These are phyloP conservation scores for Stemphylium beticola DNA, from an alignment of 2,329 filamentous ascomycete species.

Conservation along the genomic window DNA sequence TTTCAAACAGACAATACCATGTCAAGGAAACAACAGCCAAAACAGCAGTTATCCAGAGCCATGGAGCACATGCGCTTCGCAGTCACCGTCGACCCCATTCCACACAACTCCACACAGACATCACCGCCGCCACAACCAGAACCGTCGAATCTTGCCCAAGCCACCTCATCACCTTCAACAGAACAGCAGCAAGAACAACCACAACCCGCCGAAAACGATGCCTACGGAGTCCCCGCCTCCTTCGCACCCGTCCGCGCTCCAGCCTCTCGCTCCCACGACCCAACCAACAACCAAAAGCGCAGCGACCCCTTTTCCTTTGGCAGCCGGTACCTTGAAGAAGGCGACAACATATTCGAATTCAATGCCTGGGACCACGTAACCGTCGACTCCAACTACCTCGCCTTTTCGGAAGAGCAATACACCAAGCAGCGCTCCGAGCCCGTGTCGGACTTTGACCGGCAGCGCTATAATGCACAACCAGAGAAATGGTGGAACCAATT, in stretches of 20 bases:
- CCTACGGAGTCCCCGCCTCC: constrained; percentile 58
- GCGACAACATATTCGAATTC: constrained; percentile 93
- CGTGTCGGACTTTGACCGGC: constrained; percentile 91
- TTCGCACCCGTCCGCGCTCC: constrained; percentile 55
- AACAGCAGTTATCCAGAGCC: constrained; percentile 57
- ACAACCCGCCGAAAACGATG: constrained; percentile 44
- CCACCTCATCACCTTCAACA: not conserved
- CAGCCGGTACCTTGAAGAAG: constrained; percentile 80
- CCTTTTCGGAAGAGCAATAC: constrained; percentile 85
- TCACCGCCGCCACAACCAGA: constrained; percentile 14
- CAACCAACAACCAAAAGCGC: constrained; percentile 79
- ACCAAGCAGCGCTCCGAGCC: constrained; percentile 82
- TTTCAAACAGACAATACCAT: constrained; percentile 43
- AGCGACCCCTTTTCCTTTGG: constrained; percentile 96
- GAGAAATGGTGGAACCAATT: constrained; percentile 98
- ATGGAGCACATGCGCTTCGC: constrained; percentile 61
- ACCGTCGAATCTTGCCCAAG: not conserved
- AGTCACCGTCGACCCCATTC: constrained; percentile 51
- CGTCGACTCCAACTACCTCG: constrained; percentile 85
- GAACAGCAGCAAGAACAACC: not conserved
- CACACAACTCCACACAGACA: constrained; percentile 24
- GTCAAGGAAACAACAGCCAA: constrained; percentile 40
- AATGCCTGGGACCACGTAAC: constrained; percentile 99
- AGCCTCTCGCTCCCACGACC: constrained; percentile 71
- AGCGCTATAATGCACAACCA: constrained; percentile 86